Conservation (phyloP, 257 asterid species). For the Ajuga chamaepitys region DNA sequence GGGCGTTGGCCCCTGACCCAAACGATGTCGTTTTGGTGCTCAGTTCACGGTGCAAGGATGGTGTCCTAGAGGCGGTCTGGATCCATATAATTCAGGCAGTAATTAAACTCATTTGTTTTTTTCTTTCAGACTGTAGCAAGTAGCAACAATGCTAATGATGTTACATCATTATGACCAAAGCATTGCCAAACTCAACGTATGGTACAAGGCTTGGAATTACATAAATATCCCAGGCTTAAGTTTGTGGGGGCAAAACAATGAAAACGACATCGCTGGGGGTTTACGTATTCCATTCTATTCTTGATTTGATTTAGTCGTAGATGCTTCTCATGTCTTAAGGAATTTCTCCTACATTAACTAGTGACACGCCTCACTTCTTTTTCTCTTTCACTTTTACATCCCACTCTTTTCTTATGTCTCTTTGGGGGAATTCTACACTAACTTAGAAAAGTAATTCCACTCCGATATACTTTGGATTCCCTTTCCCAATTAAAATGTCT, state of each 20-base stretch:
- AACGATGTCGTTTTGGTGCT: too few relatives aligned
- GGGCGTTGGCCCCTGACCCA: too few relatives aligned
- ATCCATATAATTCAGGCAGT: too few relatives aligned
- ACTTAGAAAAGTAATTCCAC: too few relatives aligned
- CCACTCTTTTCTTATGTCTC: neutral
- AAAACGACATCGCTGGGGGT: conserved; percentile 11
- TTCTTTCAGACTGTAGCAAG: too few relatives aligned
- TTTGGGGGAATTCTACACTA: neutral
- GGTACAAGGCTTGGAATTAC: neutral
- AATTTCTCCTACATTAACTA: conserved; percentile 13
- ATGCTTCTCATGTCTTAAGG: conserved; percentile 20
- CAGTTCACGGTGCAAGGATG: too few relatives aligned
- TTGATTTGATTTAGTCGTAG: conserved; percentile 22
- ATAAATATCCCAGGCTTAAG: neutral
- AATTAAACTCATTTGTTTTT: too few relatives aligned
- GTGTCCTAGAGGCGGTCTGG: too few relatives aligned
- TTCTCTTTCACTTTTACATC: neutral
- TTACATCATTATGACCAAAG: neutral
- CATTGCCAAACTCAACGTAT: neutral
- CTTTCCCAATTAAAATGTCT: too few relatives aligned
- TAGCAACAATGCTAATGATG: neutral
- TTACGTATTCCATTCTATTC: neutral
- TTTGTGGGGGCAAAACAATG: neutral
- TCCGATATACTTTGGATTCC: too few relatives aligned
- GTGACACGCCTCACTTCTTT: neutral